phyloP scores from a whole-genome alignment of 1,284 basidiomycete genomes.

The Prillingera fragicola region DNA sequence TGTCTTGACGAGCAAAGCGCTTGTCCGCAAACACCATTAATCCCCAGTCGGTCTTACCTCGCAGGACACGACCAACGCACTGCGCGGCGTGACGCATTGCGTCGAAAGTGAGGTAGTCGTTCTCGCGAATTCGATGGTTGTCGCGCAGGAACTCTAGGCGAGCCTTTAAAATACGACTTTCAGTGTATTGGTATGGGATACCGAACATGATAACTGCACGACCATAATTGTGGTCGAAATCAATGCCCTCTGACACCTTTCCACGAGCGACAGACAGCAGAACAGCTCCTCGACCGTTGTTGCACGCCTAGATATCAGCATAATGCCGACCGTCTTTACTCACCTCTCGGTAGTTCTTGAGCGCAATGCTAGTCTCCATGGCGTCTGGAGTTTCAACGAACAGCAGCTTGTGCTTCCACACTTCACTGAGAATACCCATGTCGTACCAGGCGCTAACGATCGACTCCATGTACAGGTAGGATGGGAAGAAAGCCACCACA shows the following conservation, averaged over 20 bases:
- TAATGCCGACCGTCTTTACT: slow-evolving; percentile 26
- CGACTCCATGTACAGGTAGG: slow-evolving; percentile 99
- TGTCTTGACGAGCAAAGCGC: slow-evolving; percentile 95
- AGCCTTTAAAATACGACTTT: slow-evolving; percentile 95
- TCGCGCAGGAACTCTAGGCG: slow-evolving; percentile 97
- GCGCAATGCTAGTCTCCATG: slow-evolving; percentile 94
- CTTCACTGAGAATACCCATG: slow-evolving; percentile 99
- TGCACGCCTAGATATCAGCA: slow-evolving; percentile 67
- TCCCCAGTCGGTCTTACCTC: slow-evolving; percentile 99
- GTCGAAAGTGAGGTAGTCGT: slow-evolving; percentile 97
- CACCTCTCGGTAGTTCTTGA: slow-evolving; percentile 94
- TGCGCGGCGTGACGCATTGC: slow-evolving; percentile 99
- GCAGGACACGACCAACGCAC: slow-evolving; percentile 93
- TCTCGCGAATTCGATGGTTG: slow-evolving; percentile 95
- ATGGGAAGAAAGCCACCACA: slow-evolving; percentile 99
- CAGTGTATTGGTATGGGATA: slow-evolving; percentile 97
- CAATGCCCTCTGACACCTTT: slow-evolving; percentile 99
- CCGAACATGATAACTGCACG: slow-evolving; percentile 99
- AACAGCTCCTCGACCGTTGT: slow-evolving; percentile 96
- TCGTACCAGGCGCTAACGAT: slow-evolving; percentile 99
- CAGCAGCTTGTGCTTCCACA: slow-evolving; percentile 99
- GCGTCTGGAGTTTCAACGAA: slow-evolving; percentile 99
- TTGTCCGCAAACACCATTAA: slow-evolving; percentile 99
- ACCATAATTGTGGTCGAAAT: slow-evolving; percentile 99
- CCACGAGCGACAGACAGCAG: slow-evolving; percentile 95